A percentile compares a stretch with the other conserved stretches of the same genome.
phyloP scores from a whole-genome alignment of 2,329 filamentous ascomycete species.

The Arthroderma sp. region DNA sequence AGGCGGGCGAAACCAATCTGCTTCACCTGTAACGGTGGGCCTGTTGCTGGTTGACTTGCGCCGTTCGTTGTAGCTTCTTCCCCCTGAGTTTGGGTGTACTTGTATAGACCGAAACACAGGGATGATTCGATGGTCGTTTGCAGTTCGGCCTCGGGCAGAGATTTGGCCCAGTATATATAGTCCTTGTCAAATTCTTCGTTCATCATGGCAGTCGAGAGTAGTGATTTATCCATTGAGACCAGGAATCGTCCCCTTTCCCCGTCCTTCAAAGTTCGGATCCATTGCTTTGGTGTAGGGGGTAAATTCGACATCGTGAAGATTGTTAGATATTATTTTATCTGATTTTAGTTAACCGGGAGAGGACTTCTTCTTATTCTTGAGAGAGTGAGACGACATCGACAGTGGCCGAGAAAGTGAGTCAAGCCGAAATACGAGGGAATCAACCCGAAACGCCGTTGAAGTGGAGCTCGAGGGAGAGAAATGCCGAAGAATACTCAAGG shows the following conservation, averaged over 20 bases:
- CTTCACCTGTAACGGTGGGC: conserved; percentile 15
- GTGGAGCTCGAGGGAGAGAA: too few relatives aligned
- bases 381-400: not conserved
- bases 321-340: not conserved
- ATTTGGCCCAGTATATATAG: conserved; percentile 49
- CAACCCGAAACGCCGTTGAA: not conserved
- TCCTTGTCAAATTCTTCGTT: conserved; percentile 46
- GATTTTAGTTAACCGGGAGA: not conserved
- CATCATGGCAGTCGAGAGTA: conserved; percentile 44
- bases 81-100: conserved; percentile 8
- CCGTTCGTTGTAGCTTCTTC: conserved; percentile 7
- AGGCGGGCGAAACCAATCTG: conserved; percentile 49
- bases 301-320: not conserved
- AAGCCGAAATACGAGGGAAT: not conserved
- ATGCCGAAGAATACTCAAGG: too few relatives aligned
- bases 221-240: conserved; percentile 48
- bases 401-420: not conserved
- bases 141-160: conserved; percentile 39
- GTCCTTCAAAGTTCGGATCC: not conserved
- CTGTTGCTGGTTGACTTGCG: conserved; percentile 12
- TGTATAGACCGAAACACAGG: conserved; percentile 49
- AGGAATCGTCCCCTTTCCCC: conserved; percentile 35
- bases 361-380: not conserved
- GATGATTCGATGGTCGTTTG: conserved; percentile 46
- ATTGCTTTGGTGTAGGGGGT: not conserved